Evolutionary conservation across 768 basidiomycete genomes (phyloP).

Genomic region (Suillus fuscotomentosus): DNA sequence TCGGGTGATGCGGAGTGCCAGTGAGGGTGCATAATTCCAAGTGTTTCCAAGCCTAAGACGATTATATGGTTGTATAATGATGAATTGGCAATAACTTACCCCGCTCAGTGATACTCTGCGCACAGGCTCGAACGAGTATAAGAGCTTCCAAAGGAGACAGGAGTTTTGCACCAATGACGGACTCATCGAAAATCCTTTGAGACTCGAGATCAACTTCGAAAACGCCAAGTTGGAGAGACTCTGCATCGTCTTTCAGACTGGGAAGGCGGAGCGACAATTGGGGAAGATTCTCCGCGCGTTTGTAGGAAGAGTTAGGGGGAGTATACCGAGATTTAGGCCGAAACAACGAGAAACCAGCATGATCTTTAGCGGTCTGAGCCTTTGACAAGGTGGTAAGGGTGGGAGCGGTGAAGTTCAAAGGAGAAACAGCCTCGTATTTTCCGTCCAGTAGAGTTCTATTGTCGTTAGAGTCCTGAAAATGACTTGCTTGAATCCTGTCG

Average conservation of each 20-base stretch:
- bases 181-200: slow-evolving; percentile 46
- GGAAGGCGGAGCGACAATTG: slow-evolving; percentile 65
- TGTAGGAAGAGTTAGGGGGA: slow-evolving; percentile 35
- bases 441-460: slow-evolving; percentile 58
- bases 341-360: slow-evolving; percentile 47
- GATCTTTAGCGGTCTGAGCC: slow-evolving; percentile 29
- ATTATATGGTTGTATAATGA: slow-evolving; percentile 6
- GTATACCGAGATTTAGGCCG: slow-evolving; percentile 42
- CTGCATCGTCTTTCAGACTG: slow-evolving; percentile 45
- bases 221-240: slow-evolving; percentile 48
- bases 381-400: slow-evolving; percentile 19
- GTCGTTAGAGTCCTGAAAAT: slow-evolving; percentile 36
- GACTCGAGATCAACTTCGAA: slow-evolving; percentile 60
- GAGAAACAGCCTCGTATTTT: slow-evolving; percentile 71
- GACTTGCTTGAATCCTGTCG: slow-evolving; percentile 37
- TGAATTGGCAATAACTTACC: slow-evolving; percentile 42
- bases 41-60: slow-evolving; percentile 67
- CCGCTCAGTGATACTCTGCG: slow-evolving; percentile 60
- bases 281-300: slow-evolving; percentile 37
- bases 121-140: slow-evolving; percentile 62
- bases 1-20: slow-evolving; percentile 76
- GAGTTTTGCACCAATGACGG: slow-evolving; percentile 53
- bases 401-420: slow-evolving; percentile 36
- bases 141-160: slow-evolving; percentile 65
- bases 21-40: slow-evolving; percentile 84